Evolutionary conservation across 2,329 filamentous ascomycete species (phyloP).

Genomic region (Ascochyta koolunga): DNA sequence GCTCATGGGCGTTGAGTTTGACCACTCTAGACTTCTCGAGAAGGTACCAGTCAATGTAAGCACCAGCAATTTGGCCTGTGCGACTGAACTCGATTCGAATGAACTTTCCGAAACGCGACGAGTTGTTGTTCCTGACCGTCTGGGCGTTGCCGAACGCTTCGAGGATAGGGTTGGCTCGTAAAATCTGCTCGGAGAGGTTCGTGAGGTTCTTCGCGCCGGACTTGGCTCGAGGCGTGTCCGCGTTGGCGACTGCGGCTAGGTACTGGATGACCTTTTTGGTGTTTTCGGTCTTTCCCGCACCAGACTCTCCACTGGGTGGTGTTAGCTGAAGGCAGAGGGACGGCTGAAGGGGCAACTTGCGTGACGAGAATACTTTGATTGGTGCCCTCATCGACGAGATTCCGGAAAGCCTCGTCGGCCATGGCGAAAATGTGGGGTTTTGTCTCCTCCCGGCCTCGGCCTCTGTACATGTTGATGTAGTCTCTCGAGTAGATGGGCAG

Average conservation of each 20-base stretch:
- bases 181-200: constrained; percentile 93
- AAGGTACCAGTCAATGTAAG: constrained; percentile 98
- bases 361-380: constrained; percentile 99
- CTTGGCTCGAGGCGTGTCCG: constrained; percentile 70
- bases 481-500: constrained; percentile 95
- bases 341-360: constrained; percentile 45
- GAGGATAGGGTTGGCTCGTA: constrained; percentile 94
- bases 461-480: constrained; percentile 98
- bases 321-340: constrained; percentile 20
- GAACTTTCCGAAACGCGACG: constrained; percentile 97
- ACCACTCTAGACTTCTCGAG: constrained; percentile 98
- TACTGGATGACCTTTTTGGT: constrained; percentile 99
- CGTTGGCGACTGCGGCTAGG: constrained; percentile 87
- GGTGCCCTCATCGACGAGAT: constrained; percentile 89
- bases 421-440: constrained; percentile 98
- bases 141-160: constrained; percentile 99
- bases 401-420: constrained; percentile 95
- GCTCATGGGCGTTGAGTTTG: constrained; percentile 81
- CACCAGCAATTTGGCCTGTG: constrained; percentile 87
- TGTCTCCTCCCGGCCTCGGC: constrained; percentile 87
- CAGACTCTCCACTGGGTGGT: constrained; percentile 76
- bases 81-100: constrained; percentile 95
- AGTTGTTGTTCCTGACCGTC: constrained; percentile 97
- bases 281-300: constrained; percentile 97
- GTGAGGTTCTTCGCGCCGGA: constrained; percentile 72